phyloP scores from a whole-genome alignment of 2,329 filamentous ascomycete genomes.

The Alternaria burnsii region DNA sequence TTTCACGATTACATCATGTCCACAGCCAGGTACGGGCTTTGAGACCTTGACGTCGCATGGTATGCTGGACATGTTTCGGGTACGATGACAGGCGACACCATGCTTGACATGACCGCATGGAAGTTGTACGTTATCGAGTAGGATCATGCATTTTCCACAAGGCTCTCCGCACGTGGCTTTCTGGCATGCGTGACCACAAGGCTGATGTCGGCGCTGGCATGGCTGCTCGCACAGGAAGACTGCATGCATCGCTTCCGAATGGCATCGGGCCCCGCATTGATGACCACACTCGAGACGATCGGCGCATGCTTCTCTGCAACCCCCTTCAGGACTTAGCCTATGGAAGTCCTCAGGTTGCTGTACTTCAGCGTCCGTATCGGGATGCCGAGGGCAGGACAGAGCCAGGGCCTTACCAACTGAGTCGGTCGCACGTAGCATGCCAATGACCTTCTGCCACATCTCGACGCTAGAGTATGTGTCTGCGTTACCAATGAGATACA shows the following conservation, averaged over 20 bases:
- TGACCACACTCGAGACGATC: conserved; percentile 43
- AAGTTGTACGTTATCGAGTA: conserved; percentile 31
- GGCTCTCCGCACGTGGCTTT: conserved; percentile 40
- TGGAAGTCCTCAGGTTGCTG: conserved; percentile 40
- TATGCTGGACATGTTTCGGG: conserved; percentile 44
- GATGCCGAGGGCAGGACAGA: conserved; percentile 44
- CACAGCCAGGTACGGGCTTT: conserved; percentile 63
- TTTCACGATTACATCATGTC: conserved; percentile 60
- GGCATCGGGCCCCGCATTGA: conserved; percentile 38
- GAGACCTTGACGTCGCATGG: conserved; percentile 59
- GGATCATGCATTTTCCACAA: conserved; percentile 35
- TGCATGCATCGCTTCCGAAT: conserved; percentile 41
- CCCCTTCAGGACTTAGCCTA: conserved; percentile 41
- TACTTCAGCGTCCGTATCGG: conserved; percentile 34
- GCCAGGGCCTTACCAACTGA: conserved; percentile 27
- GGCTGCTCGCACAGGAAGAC: conserved; percentile 36
- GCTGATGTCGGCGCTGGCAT: conserved; percentile 32
- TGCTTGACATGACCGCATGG: conserved; percentile 40
- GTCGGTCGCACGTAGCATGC: conserved; percentile 55
- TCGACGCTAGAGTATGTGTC: conserved; percentile 63
- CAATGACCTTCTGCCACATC: conserved; percentile 71
- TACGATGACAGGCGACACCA: conserved; percentile 20
- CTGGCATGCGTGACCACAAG: conserved; percentile 41
- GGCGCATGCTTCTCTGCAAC: conserved; percentile 35
- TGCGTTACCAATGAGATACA: conserved; percentile 75